A percentile compares a stretch with the other conserved stretches of the same genome.
Evolutionary conservation across 805 yeast species (phyloP).

Genomic region (Suhomyces vadensis): DNA sequence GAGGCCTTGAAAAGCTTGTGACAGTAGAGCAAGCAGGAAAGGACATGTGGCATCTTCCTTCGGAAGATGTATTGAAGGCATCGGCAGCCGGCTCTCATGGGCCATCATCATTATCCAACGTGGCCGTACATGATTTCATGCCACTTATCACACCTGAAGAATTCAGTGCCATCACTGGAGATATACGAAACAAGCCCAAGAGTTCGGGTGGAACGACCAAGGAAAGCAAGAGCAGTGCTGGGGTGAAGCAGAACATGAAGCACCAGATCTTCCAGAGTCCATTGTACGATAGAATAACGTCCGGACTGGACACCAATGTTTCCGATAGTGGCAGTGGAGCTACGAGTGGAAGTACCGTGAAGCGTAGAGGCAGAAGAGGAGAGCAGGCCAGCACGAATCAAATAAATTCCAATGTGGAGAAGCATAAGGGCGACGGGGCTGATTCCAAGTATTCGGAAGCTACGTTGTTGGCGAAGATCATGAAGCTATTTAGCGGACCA

Average conservation of each 20-base stretch:
- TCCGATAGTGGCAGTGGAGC: conserved; percentile 19
- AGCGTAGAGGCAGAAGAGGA: conserved; percentile 42
- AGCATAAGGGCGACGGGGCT: conserved; percentile 12
- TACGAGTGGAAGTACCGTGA: conserved; percentile 20
- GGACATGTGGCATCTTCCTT: background rate
- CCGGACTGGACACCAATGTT: conserved; percentile 42
- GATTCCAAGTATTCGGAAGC: conserved; percentile 34
- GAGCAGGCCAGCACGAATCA: conserved; percentile 9
- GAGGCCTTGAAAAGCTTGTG: conserved; percentile 1
- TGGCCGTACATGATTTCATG: conserved; percentile 41
- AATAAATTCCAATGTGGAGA: conserved; percentile 4
- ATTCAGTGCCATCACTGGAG: conserved; percentile 42
- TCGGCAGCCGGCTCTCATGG: background rate
- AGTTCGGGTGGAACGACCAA: conserved; percentile 14
- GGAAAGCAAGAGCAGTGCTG: conserved; percentile 2
- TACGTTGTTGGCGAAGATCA: conserved; percentile 40
- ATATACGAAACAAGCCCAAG: conserved; percentile 30
- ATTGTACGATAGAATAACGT: conserved; percentile 37
- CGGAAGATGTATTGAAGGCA: background rate
- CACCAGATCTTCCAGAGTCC: conserved; percentile 43
- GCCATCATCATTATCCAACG: background rate
- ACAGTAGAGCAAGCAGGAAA: background rate
- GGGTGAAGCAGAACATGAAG: conserved; percentile 23
- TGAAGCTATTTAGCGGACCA: conserved; percentile 45
- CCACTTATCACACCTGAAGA: conserved; percentile 39